These are phyloP conservation scores for Aspergillus awamori DNA, from an alignment of 2,329 filamentous ascomycete species.

Conservation along the genomic window DNA sequence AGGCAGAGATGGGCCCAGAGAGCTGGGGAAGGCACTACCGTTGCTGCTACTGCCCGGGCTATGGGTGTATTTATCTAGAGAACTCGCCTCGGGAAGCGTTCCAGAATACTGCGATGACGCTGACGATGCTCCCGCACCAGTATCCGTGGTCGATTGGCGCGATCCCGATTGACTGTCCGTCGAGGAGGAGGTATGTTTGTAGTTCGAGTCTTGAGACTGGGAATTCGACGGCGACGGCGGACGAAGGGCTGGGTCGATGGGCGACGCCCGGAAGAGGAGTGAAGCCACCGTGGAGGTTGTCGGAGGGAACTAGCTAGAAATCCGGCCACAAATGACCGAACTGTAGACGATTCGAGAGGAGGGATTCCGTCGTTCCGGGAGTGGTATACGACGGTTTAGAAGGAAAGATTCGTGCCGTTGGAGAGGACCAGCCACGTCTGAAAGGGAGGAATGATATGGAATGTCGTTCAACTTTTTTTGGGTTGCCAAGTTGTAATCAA, in stretches of 20 bases:
- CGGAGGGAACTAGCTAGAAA: constrained; percentile 39
- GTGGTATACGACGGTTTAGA: constrained; percentile 9
- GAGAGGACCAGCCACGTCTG: constrained; percentile 28
- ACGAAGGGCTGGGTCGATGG: constrained; percentile 54
- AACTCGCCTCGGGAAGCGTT: constrained; percentile 33
- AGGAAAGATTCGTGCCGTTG: constrained; percentile 16
- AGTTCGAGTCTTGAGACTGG: constrained; percentile 38
- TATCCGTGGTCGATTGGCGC: constrained; percentile 47
- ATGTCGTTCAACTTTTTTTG: constrained; percentile 18
- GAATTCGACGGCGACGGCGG: constrained; percentile 51
- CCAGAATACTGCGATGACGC: constrained; percentile 55
- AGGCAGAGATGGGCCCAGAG: constrained; percentile 53
- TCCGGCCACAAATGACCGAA: constrained; percentile 38
- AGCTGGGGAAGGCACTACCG: constrained; percentile 34
- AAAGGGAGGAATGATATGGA: constrained; percentile 24
- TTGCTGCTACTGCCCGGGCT: constrained; percentile 29
- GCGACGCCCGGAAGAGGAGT: constrained; percentile 61
- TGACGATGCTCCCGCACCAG: constrained; percentile 54
- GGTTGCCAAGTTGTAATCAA: constrained; percentile 10
- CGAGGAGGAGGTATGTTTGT: constrained; percentile 49
- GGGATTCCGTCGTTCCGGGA: not conserved
- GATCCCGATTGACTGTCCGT: constrained; percentile 51
- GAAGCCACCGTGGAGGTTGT: constrained; percentile 64
- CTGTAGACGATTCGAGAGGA: constrained; percentile 15
- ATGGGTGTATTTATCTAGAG: constrained; percentile 32